phyloP scores from a whole-genome alignment of 164 flowering plant species.

The Protea cynaroides region DNA sequence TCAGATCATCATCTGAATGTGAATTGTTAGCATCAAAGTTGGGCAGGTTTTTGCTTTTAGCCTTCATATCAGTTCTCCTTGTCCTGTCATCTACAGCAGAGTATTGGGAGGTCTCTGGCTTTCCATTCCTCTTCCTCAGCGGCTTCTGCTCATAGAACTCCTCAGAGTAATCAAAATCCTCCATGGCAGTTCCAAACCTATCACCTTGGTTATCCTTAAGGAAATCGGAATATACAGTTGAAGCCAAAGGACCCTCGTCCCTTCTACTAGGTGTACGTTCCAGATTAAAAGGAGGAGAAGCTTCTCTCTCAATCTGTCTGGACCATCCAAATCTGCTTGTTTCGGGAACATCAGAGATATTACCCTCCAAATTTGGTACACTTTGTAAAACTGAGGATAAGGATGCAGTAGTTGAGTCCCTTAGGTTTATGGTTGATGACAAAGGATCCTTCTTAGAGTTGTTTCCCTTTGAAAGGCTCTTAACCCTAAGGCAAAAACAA shows the following conservation, averaged over 20 bases:
- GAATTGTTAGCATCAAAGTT: constrained; percentile 28
- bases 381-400: constrained; percentile 30
- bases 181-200: constrained; percentile 19
- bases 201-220: constrained; percentile 27
- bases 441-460: constrained; percentile 51
- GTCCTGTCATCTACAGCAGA: constrained; percentile 31
- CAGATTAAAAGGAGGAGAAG: constrained; percentile 25
- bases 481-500: constrained; percentile 47
- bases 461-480: constrained; percentile 80
- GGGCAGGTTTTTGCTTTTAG: constrained; percentile 33
- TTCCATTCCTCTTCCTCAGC: constrained; percentile 32
- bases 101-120: constrained; percentile 21
- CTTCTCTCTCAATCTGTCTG: constrained; percentile 39
- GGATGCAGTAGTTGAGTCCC: constrained; percentile 49
- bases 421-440: constrained; percentile 34
- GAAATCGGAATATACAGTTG: constrained; percentile 25
- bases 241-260: constrained; percentile 28
- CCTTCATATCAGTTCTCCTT: constrained; percentile 27
- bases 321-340: constrained; percentile 50
- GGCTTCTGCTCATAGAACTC: constrained; percentile 41
- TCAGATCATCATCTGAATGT: constrained; percentile 60
- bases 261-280: constrained; percentile 46
- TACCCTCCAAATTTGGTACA: constrained; percentile 32
- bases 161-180: constrained; percentile 40
- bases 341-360: constrained; percentile 25